Evolutionary conservation across 1,139 yeast species (phyloP).

Genomic region (Magnusiomyces paraingens): DNA sequence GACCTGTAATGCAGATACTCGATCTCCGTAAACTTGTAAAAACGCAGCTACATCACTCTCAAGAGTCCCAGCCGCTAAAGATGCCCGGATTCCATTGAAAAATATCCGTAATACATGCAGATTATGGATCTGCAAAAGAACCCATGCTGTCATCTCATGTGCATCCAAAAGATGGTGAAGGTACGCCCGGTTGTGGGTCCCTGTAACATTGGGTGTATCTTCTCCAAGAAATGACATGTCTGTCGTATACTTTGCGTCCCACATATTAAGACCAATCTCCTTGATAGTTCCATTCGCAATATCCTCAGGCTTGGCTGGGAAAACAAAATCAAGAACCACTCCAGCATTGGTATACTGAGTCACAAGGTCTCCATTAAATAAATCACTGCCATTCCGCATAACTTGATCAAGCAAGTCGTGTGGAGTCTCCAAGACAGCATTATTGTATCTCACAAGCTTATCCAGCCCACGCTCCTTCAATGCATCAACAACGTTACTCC

Average conservation of each 20-base stretch:
- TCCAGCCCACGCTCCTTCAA: slow-evolving; percentile 10
- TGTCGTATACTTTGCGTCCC: slow-evolving; percentile 29
- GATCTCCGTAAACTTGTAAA: slow-evolving; percentile 24
- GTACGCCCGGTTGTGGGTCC: slow-evolving; percentile 34
- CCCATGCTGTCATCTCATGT: slow-evolving; percentile 40
- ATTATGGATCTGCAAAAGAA: slow-evolving; percentile 37
- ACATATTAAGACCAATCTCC: slow-evolving; percentile 29
- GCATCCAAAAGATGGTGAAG: slow-evolving; percentile 38
- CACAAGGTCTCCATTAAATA: slow-evolving; percentile 32
- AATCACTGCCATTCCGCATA: slow-evolving; percentile 31
- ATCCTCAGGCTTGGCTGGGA: slow-evolving; percentile 22
- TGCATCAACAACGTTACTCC: slow-evolving; percentile 14
- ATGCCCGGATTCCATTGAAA: slow-evolving; percentile 30
- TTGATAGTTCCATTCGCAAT: slow-evolving; percentile 1
- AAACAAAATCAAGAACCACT: slow-evolving; percentile 32
- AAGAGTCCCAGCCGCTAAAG: slow-evolving; percentile 31
- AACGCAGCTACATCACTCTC: slow-evolving; percentile 25
- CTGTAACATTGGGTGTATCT: slow-evolving; percentile 22
- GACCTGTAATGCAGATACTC: neutral
- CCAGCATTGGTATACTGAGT: slow-evolving; percentile 34
- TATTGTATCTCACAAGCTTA: slow-evolving; percentile 22
- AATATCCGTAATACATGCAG: slow-evolving; percentile 26
- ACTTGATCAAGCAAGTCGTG: slow-evolving; percentile 32
- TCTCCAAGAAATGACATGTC: slow-evolving; percentile 28
- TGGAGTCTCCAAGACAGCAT: slow-evolving; percentile 26